Evolutionary conservation across 139 green algal species (phyloP).

Genomic region (Auxenochlorella protothecoides): DNA sequence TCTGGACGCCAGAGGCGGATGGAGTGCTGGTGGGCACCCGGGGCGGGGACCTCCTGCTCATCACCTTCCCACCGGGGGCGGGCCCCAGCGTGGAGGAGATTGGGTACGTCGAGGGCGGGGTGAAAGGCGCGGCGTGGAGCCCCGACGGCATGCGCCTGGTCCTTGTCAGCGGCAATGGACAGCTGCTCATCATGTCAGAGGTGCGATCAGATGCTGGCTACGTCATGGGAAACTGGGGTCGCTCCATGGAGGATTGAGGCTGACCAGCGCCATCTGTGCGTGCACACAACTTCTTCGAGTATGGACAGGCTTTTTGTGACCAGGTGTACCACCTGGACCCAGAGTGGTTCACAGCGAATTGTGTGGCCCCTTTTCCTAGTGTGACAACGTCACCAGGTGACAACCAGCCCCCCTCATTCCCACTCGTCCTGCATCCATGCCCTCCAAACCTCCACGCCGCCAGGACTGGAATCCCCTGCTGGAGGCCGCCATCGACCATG

Average conservation of each 20-base stretch:
- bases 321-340: slow-evolving; percentile 7
- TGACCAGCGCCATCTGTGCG: neutral
- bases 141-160: slow-evolving; percentile 74
- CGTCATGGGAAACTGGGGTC: neutral
- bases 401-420: neutral
- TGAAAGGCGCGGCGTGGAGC: slow-evolving; percentile 50
- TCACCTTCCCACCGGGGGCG: neutral
- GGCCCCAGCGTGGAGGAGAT: slow-evolving; percentile 34
- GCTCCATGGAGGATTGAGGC: no score
- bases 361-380: no score
- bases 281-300: neutral
- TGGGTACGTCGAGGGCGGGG: slow-evolving; percentile 47
- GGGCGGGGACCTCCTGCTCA: neutral
- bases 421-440: neutral
- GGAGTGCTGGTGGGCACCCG: neutral
- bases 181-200: slow-evolving; percentile 62
- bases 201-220: neutral
- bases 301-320: no score
- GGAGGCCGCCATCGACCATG: no score
- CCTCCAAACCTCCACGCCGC: no score
- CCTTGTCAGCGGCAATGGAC: slow-evolving; percentile 36
- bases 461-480: no score
- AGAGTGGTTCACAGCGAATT: neutral
- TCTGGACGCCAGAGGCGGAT: neutral
- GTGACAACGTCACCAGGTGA: no score